Evolutionary conservation across 768 basidiomycete genomes (phyloP).

Genomic region (Lactarius hatsudake): DNA sequence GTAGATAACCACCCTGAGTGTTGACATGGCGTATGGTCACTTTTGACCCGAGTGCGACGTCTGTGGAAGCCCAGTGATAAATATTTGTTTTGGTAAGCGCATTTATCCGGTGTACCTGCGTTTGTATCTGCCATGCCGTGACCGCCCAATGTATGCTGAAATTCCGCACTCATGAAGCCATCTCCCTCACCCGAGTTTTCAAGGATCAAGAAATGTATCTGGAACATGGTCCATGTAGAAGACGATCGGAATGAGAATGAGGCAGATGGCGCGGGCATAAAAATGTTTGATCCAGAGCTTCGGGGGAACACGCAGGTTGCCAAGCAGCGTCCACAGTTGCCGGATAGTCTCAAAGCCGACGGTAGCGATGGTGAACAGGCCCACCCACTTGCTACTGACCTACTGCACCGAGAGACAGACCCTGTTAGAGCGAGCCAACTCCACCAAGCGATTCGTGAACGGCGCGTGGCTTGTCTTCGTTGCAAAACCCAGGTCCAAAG

Average conservation of each 20-base stretch:
- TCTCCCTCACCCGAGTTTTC: slow-evolving; percentile 93
- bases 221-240: slow-evolving; percentile 99
- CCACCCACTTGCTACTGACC: slow-evolving; percentile 96
- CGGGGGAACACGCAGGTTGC: slow-evolving; percentile 77
- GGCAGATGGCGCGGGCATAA: slow-evolving; percentile 81
- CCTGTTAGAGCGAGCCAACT: slow-evolving; percentile 85
- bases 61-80: slow-evolving; percentile 37
- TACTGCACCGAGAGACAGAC: slow-evolving; percentile 90
- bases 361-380: slow-evolving; percentile 95
- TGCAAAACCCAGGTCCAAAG: slow-evolving; percentile 85
- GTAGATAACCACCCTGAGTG: slow-evolving; percentile 98
- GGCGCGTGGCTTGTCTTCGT: slow-evolving; percentile 82
- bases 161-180: slow-evolving; percentile 99
- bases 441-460: slow-evolving; percentile 91
- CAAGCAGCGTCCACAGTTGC: slow-evolving; percentile 88
- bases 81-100: neutral
- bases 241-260: slow-evolving; percentile 77
- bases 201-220: slow-evolving; percentile 88
- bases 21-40: slow-evolving; percentile 87
- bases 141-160: slow-evolving; percentile 92
- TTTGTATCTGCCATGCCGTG: slow-evolving; percentile 91
- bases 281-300: slow-evolving; percentile 81
- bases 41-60: slow-evolving; percentile 81
- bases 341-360: slow-evolving; percentile 79
- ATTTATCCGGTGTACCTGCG: slow-evolving; percentile 54